A percentile compares a stretch with the other conserved stretches of the same genome.
Evolutionary conservation across 23 red algal genomes (phyloP).

Genomic region (Chondrus crispus): DNA sequence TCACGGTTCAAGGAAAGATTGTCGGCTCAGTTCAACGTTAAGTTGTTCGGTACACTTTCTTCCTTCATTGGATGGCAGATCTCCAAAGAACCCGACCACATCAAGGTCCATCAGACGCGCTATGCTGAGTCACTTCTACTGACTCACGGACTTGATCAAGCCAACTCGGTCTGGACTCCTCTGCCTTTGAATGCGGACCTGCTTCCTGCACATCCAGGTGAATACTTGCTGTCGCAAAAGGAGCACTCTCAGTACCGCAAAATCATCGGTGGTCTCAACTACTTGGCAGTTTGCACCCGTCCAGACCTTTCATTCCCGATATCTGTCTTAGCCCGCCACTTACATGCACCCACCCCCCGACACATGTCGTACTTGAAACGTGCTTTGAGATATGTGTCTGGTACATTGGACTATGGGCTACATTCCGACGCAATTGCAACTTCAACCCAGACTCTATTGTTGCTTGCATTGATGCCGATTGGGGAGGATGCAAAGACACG

Average conservation of each 20-base stretch:
- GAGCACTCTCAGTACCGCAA: neutral
- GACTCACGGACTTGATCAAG: neutral
- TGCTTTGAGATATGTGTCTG: neutral
- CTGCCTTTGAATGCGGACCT: neutral
- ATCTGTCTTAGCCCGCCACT: neutral
- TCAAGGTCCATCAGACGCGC: neutral
- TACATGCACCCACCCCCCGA: neutral
- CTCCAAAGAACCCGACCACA: neutral
- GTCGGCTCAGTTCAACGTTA: neutral
- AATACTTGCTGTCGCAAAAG: neutral
- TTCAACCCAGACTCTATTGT: neutral
- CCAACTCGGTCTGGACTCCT: neutral
- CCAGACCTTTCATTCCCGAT: constrained; percentile 7
- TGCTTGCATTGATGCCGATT: constrained; percentile 1
- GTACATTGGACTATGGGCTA: neutral
- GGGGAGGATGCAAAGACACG: neutral
- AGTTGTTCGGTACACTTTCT: neutral
- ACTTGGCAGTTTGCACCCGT: neutral
- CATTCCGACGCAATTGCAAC: neutral
- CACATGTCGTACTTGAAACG: neutral
- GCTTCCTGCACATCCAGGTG: neutral
- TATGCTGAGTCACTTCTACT: neutral
- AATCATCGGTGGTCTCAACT: neutral
- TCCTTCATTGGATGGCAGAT: neutral
- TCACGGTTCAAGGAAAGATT: neutral